A percentile compares a stretch with the other conserved stretches of the same genome.
phyloP scores from a whole-genome alignment of 2,329 filamentous ascomycete species.

The Cadophora malorum region DNA sequence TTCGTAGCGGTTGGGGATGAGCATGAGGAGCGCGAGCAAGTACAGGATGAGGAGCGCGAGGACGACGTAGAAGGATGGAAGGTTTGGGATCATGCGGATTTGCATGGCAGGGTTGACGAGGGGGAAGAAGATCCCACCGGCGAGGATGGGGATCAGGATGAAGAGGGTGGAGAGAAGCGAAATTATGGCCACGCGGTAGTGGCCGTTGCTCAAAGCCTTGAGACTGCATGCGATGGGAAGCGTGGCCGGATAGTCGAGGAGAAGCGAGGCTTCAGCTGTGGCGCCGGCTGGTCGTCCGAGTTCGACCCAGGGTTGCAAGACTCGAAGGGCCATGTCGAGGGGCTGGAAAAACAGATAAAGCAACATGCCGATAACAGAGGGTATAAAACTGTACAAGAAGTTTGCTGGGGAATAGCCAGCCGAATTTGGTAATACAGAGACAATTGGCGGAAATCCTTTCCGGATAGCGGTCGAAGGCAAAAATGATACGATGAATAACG shows the following conservation, averaged over 20 bases:
- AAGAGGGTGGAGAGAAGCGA: slow-evolving; percentile 66
- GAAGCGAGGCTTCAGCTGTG: slow-evolving; percentile 66
- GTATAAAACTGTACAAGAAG: slow-evolving; percentile 83
- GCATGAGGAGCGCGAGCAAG: slow-evolving; percentile 64
- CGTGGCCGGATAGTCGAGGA: slow-evolving; percentile 72
- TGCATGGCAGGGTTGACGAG: slow-evolving; percentile 60
- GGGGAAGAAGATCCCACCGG: slow-evolving; percentile 76
- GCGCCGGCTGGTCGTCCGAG: slow-evolving; percentile 64
- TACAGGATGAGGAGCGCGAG: slow-evolving; percentile 76
- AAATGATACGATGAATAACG: slow-evolving; percentile 81
- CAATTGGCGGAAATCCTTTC: slow-evolving; percentile 73
- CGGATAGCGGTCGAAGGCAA: slow-evolving; percentile 69
- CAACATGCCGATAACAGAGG: slow-evolving; percentile 69
- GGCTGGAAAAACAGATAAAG: slow-evolving; percentile 72
- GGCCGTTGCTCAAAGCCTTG: slow-evolving; percentile 61
- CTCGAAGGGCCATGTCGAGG: slow-evolving; percentile 69
- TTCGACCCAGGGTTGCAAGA: slow-evolving; percentile 73
- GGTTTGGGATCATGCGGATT: slow-evolving; percentile 73
- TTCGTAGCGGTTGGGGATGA: slow-evolving; percentile 66
- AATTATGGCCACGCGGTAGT: slow-evolving; percentile 69
- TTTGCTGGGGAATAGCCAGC: slow-evolving; percentile 83
- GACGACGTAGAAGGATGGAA: slow-evolving; percentile 75
- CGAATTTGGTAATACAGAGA: slow-evolving; percentile 64
- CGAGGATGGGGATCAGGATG: slow-evolving; percentile 65
- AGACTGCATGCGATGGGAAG: slow-evolving; percentile 65